Conservation (phyloP, 2,329 filamentous ascomycete genomes). For the Harringtonia lauricola region DNA sequence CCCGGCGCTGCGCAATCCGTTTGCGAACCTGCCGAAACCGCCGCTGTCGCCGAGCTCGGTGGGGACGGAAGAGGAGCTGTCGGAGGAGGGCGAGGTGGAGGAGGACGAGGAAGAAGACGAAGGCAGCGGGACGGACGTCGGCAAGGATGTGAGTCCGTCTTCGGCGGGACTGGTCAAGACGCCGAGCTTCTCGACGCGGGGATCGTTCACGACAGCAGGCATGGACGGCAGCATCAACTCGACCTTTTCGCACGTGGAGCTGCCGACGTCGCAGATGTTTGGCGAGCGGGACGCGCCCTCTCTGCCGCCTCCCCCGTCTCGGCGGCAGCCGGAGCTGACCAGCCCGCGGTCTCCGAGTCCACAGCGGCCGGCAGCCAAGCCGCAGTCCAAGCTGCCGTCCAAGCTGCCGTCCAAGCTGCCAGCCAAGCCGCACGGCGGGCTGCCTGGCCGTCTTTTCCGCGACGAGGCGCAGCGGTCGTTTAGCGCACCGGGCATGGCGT, state of each 20-base stretch:
- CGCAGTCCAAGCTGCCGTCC: background rate
- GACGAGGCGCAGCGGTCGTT: conserved; percentile 43
- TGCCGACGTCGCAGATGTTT: conserved; percentile 36
- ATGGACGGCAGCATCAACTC: conserved; percentile 33
- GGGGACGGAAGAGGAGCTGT: conserved; percentile 9
- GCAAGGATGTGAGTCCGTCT: conserved; percentile 48
- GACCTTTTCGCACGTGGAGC: conserved; percentile 33
- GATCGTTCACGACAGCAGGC: conserved; percentile 39
- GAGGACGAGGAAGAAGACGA: conserved; percentile 36
- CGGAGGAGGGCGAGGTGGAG: conserved; percentile 19
- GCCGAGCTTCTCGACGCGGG: conserved; percentile 43
- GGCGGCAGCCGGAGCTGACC: conserved; percentile 31
- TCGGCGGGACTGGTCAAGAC: conserved; percentile 29
- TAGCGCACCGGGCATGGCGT: conserved; percentile 48
- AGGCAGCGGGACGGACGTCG: conserved; percentile 53
- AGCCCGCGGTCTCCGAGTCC: conserved; percentile 66
- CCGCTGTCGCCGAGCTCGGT: conserved; percentile 9
- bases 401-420: background rate
- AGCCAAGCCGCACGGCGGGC: conserved; percentile 4
- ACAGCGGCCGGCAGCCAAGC: conserved; percentile 25
- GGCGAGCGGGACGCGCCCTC: conserved; percentile 42
- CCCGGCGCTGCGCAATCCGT: conserved; percentile 5
- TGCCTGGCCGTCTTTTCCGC: conserved; percentile 34
- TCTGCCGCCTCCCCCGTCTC: conserved; percentile 43
- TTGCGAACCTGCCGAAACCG: conserved; percentile 11